A percentile compares a stretch with the other conserved stretches of the same genome.
These are phyloP conservation scores for Talaromyces rugulosus DNA, from an alignment of 2,329 filamentous ascomycete species.

Conservation along the genomic window DNA sequence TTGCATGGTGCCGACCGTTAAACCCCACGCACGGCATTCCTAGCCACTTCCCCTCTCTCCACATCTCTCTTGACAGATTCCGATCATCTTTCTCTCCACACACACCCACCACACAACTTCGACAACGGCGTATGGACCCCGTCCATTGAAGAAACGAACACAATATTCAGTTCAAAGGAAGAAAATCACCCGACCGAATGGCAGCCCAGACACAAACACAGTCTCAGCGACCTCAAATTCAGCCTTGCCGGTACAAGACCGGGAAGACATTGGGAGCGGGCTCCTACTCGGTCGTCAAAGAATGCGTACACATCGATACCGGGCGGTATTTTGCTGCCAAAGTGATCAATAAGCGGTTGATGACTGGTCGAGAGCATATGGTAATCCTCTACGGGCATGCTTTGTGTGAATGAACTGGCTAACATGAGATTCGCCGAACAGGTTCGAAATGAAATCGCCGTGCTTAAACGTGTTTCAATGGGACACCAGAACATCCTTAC, in stretches of 20 bases:
- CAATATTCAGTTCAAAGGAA: background rate
- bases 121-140: background rate
- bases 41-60: background rate
- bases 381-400: constrained; percentile 44
- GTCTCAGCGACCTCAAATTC: constrained; percentile 60
- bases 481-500: constrained; percentile 98
- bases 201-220: constrained; percentile 6
- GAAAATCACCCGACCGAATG: background rate
- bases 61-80: background rate
- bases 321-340: constrained; percentile 98
- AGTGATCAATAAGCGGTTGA: constrained; percentile 97
- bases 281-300: constrained; percentile 97
- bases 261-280: constrained; percentile 95
- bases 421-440: constrained; percentile 32
- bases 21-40: background rate
- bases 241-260: constrained; percentile 97
- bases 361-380: constrained; percentile 98
- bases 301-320: constrained; percentile 97
- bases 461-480: constrained; percentile 97
- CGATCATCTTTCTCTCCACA: background rate
- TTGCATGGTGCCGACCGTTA: no score
- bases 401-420: background rate
- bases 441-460: constrained; percentile 97
- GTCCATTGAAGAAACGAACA: background rate
- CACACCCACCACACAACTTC: background rate